Base-by-base conservation (phyloP, 176 grass and related monocot genomes). In the Carex scoparia region DNA sequence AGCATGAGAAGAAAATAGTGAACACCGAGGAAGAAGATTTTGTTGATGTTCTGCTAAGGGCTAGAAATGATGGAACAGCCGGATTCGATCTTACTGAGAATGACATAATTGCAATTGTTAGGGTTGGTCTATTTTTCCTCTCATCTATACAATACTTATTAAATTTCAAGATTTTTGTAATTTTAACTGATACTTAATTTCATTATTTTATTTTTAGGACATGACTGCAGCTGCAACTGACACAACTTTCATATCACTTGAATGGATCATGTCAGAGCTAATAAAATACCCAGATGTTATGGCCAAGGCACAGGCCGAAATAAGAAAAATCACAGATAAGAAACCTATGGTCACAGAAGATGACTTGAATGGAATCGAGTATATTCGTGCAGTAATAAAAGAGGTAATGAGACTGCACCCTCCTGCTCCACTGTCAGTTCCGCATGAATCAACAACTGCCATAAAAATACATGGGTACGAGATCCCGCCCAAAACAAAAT, bases 261-360 rank as follows among this genome's bases (percentile, higher is more conserved):
- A 96, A 79, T 93, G 94, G 94, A 10, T 71, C 69, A 93, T 97
- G 91, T 74, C 91, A 11, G 94, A 93, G 82, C 84, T 93, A 42
- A 19, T 86, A 5, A 18, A 59, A 0, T 90, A 90, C 84, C 94
- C 89, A 0, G 40, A 48, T 31, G 87, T 84, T 61, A 84, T 91
- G 89, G 14, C 63, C 72, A 91, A 88, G 72, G 86, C 89, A 32
- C 86, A 86, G 35, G 81, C 81, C 0, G 94, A 93, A 71, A 79
- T 97, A 40, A 10, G 16, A 14, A 79, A 57, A 63, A 68, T 86
- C 4, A 2, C 60, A 64, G 7, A 13, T 54, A 16, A 72, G 14
- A 77, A 90, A 59, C 49, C 38, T 32, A 5, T 37, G 11, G 46
- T 93, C 77, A 68, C 44, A 15, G 82, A 97, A 31, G 46, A 85